These are phyloP conservation scores for Petunia axillaris DNA, from an alignment of 257 asterid genomes.

Conservation along the genomic window DNA sequence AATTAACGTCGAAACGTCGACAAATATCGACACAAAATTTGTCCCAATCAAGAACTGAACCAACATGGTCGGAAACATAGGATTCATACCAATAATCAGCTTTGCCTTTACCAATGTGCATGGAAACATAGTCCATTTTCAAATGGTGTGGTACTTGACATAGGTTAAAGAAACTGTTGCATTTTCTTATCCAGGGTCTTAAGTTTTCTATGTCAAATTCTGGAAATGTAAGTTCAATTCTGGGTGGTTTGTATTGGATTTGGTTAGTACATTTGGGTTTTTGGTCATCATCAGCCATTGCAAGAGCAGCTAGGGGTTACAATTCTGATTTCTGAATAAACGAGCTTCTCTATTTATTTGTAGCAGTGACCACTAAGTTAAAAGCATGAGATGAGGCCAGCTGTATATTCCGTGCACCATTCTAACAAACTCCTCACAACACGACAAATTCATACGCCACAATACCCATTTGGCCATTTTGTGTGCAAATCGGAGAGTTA, in stretches of 20 bases:
- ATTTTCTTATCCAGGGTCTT: background rate
- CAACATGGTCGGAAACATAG: background rate
- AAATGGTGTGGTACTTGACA: background rate
- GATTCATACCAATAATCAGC: background rate
- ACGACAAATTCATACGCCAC: too few species aligned
- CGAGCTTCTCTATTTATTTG: too few species aligned
- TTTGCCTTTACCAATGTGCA: background rate
- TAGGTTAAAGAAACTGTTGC: background rate
- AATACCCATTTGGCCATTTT: too few species aligned
- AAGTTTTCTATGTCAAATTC: background rate
- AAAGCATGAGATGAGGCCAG: too few species aligned
- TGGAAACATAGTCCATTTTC: background rate
- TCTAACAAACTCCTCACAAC: too few species aligned
- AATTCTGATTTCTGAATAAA: too few species aligned
- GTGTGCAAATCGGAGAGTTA: too few species aligned
- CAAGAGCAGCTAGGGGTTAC: too few species aligned
- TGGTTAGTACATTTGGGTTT: too few species aligned
- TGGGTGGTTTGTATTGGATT: background rate
- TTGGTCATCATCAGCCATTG: too few species aligned
- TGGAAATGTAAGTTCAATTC: background rate
- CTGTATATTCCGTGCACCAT: too few species aligned
- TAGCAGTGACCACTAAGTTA: too few species aligned
- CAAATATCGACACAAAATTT: slow-evolving; percentile 14
- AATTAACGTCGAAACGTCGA: background rate
- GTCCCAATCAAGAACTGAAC: background rate